Conservation (phyloP, 2,329 filamentous ascomycete species). For the Colletotrichum sp. region DNA sequence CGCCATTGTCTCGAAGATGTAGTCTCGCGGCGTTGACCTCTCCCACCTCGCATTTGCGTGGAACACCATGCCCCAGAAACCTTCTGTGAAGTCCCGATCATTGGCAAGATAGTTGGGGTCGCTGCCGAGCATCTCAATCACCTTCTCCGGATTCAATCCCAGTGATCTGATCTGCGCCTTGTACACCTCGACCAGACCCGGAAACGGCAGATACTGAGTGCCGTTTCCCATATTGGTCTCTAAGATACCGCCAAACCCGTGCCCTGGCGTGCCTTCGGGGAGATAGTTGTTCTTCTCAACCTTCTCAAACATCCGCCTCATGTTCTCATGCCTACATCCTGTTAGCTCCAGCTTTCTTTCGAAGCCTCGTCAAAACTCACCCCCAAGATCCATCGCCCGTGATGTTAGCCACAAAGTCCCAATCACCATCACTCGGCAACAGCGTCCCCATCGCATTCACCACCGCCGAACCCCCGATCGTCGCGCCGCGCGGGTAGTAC, state of each 20-base stretch:
- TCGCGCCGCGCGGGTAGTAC: slow-evolving; percentile 50
- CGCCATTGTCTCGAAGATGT: slow-evolving; percentile 32
- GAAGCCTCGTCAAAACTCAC: neutral
- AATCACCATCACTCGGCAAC: slow-evolving; percentile 64
- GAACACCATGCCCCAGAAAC: neutral
- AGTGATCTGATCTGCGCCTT: neutral
- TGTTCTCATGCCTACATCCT: slow-evolving; percentile 32
- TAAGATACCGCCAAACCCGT: slow-evolving; percentile 47
- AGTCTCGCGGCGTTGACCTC: slow-evolving; percentile 8
- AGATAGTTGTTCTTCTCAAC: slow-evolving; percentile 50
- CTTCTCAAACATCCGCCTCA: slow-evolving; percentile 21
- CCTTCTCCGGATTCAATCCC: neutral
- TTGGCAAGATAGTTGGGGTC: neutral
- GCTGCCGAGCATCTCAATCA: neutral
- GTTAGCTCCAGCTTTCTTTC: neutral
- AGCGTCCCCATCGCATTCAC: slow-evolving; percentile 66
- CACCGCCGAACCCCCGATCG: slow-evolving; percentile 55
- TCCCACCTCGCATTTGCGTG: neutral
- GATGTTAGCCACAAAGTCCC: slow-evolving; percentile 57
- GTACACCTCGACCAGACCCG: neutral
- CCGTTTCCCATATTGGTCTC: slow-evolving; percentile 22
- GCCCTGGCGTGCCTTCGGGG: slow-evolving; percentile 38
- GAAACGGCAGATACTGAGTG: neutral
- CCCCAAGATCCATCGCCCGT: slow-evolving; percentile 67
- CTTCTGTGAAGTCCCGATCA: neutral